Evolutionary conservation across 1,284 basidiomycete species (phyloP), one percentile per base, ranked within the genome.

Genomic region (Xerocomus nothofagi): DNA sequence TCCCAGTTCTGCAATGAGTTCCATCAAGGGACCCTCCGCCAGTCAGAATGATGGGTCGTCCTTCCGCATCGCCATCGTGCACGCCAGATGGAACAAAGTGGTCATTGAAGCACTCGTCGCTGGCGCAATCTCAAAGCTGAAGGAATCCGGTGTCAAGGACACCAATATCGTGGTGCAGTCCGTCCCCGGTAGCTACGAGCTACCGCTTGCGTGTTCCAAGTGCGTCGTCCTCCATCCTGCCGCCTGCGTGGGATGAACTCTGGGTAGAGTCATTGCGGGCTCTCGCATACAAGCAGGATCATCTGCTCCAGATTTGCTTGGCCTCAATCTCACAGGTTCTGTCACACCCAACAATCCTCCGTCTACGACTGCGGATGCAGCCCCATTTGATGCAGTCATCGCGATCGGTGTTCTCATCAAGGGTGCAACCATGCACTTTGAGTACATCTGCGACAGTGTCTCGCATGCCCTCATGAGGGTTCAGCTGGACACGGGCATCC

Each of bases 401-500:
- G 92, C 94, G 33, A 93, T 99, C 62, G 96, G 96, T 10, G 93
- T 95, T 39, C 85, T 99, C 66, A 98, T 99, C 80, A 99, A 99
- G 72, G 96, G 94, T 50, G 80, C 84, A 4, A 97, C 94, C 14
- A 96, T 96, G 92, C 94, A 98, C 74, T 98, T 97, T 68, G 94
- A 98, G 71, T 99, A 99, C 77, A 99, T 99, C 70, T 92, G 84
- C 67, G 94, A 98, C 60, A 82, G 86, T 49, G 92, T 97, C 52
- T 87, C 91, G 38, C 88, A 96, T 62, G 94, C 88, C 32, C 77
- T 99, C 59, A 99, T 98, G 96, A 82, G 84, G 57, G 82, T 98
- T 23, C 93, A 95, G 67, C 76, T 98, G 59, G 95, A 99, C 70
- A 87, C 88, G 2, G 91, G 92, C 18, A 82, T 91, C n/a, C 96